Evolutionary conservation across 2,329 filamentous ascomycete genomes (phyloP), one percentile per base, ranked within the genome.

Genomic region (Claviceps paspali): DNA sequence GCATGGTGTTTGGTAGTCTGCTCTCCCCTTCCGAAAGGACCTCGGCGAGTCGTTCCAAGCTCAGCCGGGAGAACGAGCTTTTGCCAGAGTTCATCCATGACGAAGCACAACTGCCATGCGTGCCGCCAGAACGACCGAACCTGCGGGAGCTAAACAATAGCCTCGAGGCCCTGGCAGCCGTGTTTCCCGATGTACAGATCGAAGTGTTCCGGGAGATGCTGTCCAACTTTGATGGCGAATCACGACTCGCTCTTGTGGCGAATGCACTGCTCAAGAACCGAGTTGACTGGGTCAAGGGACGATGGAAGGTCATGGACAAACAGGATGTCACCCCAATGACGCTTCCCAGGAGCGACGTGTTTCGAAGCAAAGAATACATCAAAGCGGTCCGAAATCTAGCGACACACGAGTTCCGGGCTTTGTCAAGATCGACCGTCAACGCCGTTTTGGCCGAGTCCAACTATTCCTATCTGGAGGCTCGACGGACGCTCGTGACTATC

Each of bases 151-250:
- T 88, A 34, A 88, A 88, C 59, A 64, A 65, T 35, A 70, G 75
- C 47, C 72, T 91, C 44, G 70, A 73, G 42, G 73, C 69, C 10
- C 69, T 91, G 30, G 73, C 76, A 17, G 73, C 73, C 33, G 68
- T 87, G 7, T 91, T 91, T 46, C 83, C 83, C 21, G 75, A 87
- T 55, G 66, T 87, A n/a, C 79, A 85, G 55, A 67, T 82, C 41
- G 81, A 87, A 47, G 82, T 87, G 14, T 84, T 91, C 52, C 73
- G 82, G 31, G 82, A 88, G 61, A 82, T 91, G 71, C 72, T 91
- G 34, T 61, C 68, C 28, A 80, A 67, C 49, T 80, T 87, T 52
- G 79, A 79, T 49, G 75, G 78, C 48, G 80, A 87, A 55, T 88
- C 82, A 43, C 67, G 82, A 45, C 60, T 88, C 18, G 78, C 82